Base-by-base conservation (phyloP, 257 asterid species). In the Gentiana straminea region DNA sequence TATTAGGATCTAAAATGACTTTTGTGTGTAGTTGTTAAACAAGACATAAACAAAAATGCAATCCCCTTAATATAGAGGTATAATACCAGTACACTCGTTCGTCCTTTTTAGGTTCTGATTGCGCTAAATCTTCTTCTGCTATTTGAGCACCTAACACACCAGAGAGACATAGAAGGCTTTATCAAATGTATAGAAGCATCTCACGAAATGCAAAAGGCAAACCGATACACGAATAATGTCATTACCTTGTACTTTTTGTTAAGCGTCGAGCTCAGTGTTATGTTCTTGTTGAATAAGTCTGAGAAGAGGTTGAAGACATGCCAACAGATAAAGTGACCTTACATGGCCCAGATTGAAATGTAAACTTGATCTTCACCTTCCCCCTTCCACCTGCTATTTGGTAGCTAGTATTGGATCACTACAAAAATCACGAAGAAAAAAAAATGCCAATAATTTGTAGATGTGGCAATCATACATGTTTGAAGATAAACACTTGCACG, bases 1-100 rank as follows among this genome's bases (percentile, higher is more conserved):
- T 24, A 24, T 24, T 24, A 24, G 24, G 1, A 24, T 24, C 24
- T 24, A 24, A 24, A 24, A 24, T 24, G 24, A 24, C 24, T 24
- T 24, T 24, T 24, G 0, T 24, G 24, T 24, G 24, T 24, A 24
- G 24, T 24, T 24, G 24, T 24, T 24, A 24, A 24, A 24, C 24
- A 24, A 24, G 24, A 24, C 24, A 24, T 24, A 24, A 24, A 24
- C 24, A 24, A 15, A 24, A 24, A 24, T 24, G 24, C 24, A 24
- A 24, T 0, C 24, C 24, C 24, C 24, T 24, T 24, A 24, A 24
- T 24, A 24, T 24, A 24, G 24, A 24, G 24, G 24, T 24, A 24
- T 24, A 24, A 32, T 57, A 84, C 94, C 95, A 86, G 75, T 68
- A 81, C 39, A 84, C 69, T 57, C 92, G 69, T 57, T 79, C 89